Conservation (phyloP, 2,329 filamentous ascomycete genomes). For the Moelleriella libera region DNA sequence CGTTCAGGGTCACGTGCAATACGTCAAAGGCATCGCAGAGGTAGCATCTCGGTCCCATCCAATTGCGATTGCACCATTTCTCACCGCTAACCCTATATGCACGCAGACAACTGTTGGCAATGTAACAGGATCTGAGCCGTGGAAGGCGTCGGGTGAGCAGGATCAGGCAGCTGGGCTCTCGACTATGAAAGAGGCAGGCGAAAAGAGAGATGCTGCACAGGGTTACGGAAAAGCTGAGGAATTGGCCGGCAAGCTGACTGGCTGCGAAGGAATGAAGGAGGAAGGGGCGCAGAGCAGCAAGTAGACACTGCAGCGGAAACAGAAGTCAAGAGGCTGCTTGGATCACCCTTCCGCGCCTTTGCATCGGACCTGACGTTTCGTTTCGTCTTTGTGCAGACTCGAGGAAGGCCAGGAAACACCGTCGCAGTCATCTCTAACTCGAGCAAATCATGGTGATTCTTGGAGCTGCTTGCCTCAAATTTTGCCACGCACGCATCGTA, state of each 20-base stretch:
- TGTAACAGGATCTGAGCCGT: slow-evolving; percentile 46
- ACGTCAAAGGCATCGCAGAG: slow-evolving; percentile 54
- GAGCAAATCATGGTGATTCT: no score
- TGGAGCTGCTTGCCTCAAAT: no score
- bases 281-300: slow-evolving; percentile 40
- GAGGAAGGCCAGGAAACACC: no score
- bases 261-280: slow-evolving; percentile 56
- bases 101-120: slow-evolving; percentile 43
- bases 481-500: no score
- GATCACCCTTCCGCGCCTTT: no score
- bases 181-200: slow-evolving; percentile 45
- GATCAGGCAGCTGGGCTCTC: slow-evolving; percentile 49
- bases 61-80: background rate
- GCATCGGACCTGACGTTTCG: no score
- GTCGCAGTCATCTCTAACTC: no score
- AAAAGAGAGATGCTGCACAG: slow-evolving; percentile 36
- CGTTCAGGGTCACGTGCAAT: slow-evolving; percentile 49
- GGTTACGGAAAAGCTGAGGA: slow-evolving; percentile 53
- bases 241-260: slow-evolving; percentile 45
- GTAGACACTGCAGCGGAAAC: slow-evolving; percentile 8
- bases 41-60: slow-evolving; percentile 21
- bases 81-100: background rate
- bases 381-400: no score
- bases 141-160: slow-evolving; percentile 48
- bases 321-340: background rate